These are phyloP conservation scores for Penicillium sp. DNA, from an alignment of 2,329 filamentous ascomycete species.

Conservation along the genomic window DNA sequence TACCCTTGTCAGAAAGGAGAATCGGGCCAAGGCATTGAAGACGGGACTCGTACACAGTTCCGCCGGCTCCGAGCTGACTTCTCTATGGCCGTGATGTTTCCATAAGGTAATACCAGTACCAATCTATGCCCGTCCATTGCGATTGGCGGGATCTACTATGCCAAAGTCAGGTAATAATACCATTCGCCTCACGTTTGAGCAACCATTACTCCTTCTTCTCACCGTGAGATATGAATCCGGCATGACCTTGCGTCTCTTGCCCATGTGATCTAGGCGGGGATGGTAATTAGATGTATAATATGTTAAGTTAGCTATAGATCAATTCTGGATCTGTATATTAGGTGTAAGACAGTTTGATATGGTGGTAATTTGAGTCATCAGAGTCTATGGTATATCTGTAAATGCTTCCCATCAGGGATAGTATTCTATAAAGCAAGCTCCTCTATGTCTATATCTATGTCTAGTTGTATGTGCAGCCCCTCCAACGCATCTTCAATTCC, in stretches of 20 bases:
- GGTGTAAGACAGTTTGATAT: background rate
- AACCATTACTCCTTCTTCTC: background rate
- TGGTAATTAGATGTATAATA: background rate
- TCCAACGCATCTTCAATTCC: background rate
- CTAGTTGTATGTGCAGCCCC: background rate
- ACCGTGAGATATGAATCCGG: constrained; percentile 6
- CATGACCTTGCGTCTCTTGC: constrained; percentile 47
- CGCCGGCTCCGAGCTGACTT: background rate
- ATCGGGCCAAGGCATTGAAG: background rate
- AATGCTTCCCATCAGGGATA: too few relatives aligned
- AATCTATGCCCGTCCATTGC: constrained; percentile 1
- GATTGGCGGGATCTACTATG: constrained; percentile 4
- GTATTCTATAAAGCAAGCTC: background rate
- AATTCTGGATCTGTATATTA: background rate
- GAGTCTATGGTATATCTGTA: background rate
- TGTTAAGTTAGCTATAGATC: constrained; percentile 6
- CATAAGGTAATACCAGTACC: constrained; percentile 15
- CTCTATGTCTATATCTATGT: background rate
- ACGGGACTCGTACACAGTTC: background rate
- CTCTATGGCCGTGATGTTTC: background rate
- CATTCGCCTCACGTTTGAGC: background rate
- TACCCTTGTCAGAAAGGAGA: background rate
- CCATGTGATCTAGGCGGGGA: too few relatives aligned
- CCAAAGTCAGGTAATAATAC: constrained; percentile 13
- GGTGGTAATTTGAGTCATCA: background rate